Conservation (phyloP, 257 asterid species). For the Orobanche coerulescens region DNA sequence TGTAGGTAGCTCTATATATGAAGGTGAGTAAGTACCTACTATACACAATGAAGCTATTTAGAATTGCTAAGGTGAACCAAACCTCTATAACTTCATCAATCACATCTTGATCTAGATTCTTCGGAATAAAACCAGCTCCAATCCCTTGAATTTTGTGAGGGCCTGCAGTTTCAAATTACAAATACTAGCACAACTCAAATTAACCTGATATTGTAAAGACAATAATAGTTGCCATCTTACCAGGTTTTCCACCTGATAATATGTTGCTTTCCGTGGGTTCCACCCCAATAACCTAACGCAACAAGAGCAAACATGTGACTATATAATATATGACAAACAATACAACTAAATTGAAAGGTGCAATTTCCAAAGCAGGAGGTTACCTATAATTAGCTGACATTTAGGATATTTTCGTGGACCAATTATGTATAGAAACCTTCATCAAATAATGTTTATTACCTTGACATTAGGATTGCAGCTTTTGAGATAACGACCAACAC, state of each 20-base stretch:
- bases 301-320: slow-evolving; percentile 14
- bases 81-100: slow-evolving; percentile 98
- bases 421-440: neutral
- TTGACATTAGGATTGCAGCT: slow-evolving; percentile 59
- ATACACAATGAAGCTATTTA: neutral
- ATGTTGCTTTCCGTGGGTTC: slow-evolving; percentile 94
- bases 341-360: neutral
- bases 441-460: slow-evolving; percentile 32
- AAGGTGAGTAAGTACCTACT: neutral
- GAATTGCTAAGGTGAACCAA: slow-evolving; percentile 15
- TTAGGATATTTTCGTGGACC: neutral
- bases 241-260: slow-evolving; percentile 97
- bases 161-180: slow-evolving; percentile 87
- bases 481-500: slow-evolving; percentile 85
- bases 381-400: neutral
- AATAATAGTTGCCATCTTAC: slow-evolving; percentile 45
- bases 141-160: slow-evolving; percentile 99
- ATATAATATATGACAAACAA: slow-evolving; percentile 14
- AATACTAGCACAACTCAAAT: slow-evolving; percentile 48
- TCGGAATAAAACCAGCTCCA: slow-evolving; percentile 99
- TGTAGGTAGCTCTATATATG: neutral
- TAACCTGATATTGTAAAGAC: slow-evolving; percentile 20
- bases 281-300: slow-evolving; percentile 73
- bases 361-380: neutral
- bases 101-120: slow-evolving; percentile 79